Base-by-base conservation (phyloP, 139 green algal species). In the Picochlorum sp. region DNA sequence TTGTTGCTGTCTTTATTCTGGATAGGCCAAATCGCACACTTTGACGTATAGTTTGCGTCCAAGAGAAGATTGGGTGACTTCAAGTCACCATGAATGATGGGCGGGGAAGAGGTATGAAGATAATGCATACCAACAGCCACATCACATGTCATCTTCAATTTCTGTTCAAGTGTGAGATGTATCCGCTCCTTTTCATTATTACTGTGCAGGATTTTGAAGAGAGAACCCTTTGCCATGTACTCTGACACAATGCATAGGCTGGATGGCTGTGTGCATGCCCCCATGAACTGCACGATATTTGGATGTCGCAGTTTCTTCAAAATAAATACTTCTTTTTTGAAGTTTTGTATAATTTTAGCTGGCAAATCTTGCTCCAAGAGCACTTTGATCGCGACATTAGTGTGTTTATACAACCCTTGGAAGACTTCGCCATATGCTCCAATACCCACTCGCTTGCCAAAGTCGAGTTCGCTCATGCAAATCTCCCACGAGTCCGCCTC, bases 361-460 rank as follows among this genome's bases (percentile, higher is more conserved):
- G 15, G 77, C 7, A 90, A 60, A 45, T 88, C 83, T 71, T 91
- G 82, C 57, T 95, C 85, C 21, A 95, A 68, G 20, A 95, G 76
- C 21, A 77, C 72, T 80, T 97, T 97, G 49, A 97, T 85, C 2
- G 91, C 91, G 20, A 97, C 91, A 51, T 95, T 86, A 1, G 89
- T 96, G 49, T 86, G 75, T n/a, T 81, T 74, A 83, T 83, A 95
- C n/a, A 54, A 73, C 13, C 76, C 82, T 37, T 67, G 63, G 65
- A 85, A 96, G 38, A 89, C 76, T 63, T 85, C 82, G 4, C 79
- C 85, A 71, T 82, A 95, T 32, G 62, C 81, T 55, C 90, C 89
- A 16, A 94, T 85, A 23, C 90, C 89, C 28, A 97, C 86, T 61
- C 88, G 82, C 11, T 72, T 75, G 0, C 80, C 81, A 37, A 88